Conservation (phyloP, 805 yeast species). For the Cyberlindnera maritima region DNA sequence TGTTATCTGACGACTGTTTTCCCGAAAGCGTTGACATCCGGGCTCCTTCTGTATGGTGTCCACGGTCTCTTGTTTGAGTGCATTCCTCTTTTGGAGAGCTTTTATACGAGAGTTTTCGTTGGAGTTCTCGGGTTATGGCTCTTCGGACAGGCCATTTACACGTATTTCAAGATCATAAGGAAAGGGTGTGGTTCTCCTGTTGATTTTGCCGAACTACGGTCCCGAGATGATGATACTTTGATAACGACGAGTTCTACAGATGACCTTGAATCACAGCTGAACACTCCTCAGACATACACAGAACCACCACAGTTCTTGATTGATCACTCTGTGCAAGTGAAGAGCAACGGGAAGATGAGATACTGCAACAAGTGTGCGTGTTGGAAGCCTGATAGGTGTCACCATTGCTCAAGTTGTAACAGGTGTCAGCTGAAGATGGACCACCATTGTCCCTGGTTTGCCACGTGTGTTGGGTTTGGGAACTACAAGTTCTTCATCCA, state of each 20-base stretch:
- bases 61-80: slow-evolving; percentile 35
- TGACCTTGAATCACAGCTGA: slow-evolving; percentile 19
- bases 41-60: slow-evolving; percentile 46
- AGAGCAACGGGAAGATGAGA: slow-evolving; percentile 62
- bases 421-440: slow-evolving; percentile 82
- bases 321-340: slow-evolving; percentile 42
- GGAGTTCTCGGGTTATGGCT: slow-evolving; percentile 30
- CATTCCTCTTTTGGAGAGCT: slow-evolving; percentile 16
- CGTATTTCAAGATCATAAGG: slow-evolving; percentile 51
- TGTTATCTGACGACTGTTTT: slow-evolving; percentile 39
- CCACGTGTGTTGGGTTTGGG: slow-evolving; percentile 77
- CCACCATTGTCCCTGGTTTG: slow-evolving; percentile 95
- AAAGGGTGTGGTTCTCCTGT: slow-evolving; percentile 66
- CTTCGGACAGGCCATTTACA: slow-evolving; percentile 38
- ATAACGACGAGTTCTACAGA: background rate
- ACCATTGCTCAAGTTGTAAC: slow-evolving; percentile 78
- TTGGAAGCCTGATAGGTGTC: slow-evolving; percentile 84
- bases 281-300: background rate
- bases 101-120: slow-evolving; percentile 17
- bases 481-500: slow-evolving; percentile 83
- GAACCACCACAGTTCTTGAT: slow-evolving; percentile 42
- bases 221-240: slow-evolving; percentile 24
- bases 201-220: slow-evolving; percentile 46
- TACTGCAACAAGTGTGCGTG: slow-evolving; percentile 65
- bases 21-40: slow-evolving; percentile 47